These are phyloP conservation scores for Rhodocollybia butyracea DNA, from an alignment of 768 basidiomycete species.

Conservation along the genomic window DNA sequence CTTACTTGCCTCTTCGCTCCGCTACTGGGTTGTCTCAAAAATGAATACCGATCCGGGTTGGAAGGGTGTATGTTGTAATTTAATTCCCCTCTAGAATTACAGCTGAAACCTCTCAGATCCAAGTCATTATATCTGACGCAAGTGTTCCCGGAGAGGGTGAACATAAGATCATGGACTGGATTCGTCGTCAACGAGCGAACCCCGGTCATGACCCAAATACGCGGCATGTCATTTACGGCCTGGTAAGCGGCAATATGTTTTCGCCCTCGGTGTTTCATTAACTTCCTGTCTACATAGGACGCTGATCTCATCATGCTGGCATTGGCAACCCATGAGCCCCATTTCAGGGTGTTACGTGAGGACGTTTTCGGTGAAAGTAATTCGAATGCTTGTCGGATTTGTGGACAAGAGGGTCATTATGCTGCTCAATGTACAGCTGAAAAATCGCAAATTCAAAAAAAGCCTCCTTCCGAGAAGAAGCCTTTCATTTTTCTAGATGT, in stretches of 20 bases:
- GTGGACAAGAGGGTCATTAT: conserved; percentile 93
- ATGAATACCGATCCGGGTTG: conserved; percentile 95
- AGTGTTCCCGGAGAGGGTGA: conserved; percentile 98
- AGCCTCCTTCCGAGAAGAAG: conserved; percentile 73
- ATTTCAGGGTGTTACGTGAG: conserved; percentile 95
- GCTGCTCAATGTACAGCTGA: conserved; percentile 91
- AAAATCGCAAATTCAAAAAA: conserved; percentile 66
- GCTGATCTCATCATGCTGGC: conserved; percentile 99
- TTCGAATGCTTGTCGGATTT: conserved; percentile 80
- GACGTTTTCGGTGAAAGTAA: conserved; percentile 93
- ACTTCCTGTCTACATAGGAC: conserved; percentile 53
- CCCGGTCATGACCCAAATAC: conserved; percentile 94
- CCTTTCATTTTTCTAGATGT: conserved; percentile 99
- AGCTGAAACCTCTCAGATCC: conserved; percentile 48
- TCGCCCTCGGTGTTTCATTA: conserved; percentile 5
- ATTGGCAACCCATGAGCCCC: conserved; percentile 96
- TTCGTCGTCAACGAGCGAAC: conserved; percentile 84
- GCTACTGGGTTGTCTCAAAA: conserved; percentile 96
- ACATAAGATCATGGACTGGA: conserved; percentile 99
- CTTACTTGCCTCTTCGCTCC: conserved; percentile 78
- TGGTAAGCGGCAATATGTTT: conserved; percentile 48
- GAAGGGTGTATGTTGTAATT: conserved; percentile 65
- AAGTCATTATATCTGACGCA: conserved; percentile 96
- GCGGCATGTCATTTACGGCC: conserved; percentile 93
- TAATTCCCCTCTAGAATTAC: neutral